Conservation (phyloP, 257 asterid species). For the Linderniella brevidens region DNA sequence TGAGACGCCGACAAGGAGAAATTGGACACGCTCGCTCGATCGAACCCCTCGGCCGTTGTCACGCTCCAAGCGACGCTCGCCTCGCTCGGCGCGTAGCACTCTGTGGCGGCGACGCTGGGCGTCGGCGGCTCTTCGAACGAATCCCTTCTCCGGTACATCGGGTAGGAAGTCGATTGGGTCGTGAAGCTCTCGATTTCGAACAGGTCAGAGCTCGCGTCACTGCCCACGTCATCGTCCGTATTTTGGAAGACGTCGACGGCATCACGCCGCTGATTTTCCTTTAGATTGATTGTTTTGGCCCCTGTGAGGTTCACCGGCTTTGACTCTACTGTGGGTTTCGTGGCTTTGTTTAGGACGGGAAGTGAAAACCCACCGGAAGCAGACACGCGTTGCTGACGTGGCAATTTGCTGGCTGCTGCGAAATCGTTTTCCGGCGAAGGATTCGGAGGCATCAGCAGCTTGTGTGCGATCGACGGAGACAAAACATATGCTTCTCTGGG, state of each 20-base stretch:
- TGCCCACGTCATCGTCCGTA: conserved; percentile 40
- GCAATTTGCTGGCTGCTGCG: not conserved
- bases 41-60: conserved; percentile 65
- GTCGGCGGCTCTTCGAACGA: conserved; percentile 44
- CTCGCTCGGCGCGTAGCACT: conserved; percentile 82
- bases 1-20: conserved; percentile 33
- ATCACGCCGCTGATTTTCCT: conserved; percentile 46
- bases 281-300: conserved; percentile 10
- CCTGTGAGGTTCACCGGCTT: conserved; percentile 8
- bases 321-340: conserved; percentile 7
- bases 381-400: too few species aligned
- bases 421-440: conserved; percentile 38
- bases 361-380: conserved; percentile 51
- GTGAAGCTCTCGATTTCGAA: conserved; percentile 83
- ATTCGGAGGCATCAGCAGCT: conserved; percentile 30
- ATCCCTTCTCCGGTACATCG: conserved; percentile 38
- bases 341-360: conserved; percentile 36
- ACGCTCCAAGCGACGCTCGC: conserved; percentile 89
- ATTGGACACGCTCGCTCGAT: conserved; percentile 26
- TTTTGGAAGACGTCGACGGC: conserved; percentile 55
- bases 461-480: conserved; percentile 13
- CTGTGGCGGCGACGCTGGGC: conserved; percentile 38
- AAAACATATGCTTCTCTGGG: too few species aligned
- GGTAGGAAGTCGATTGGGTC: conserved; percentile 39
- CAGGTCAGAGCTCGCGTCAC: conserved; percentile 82